These are phyloP conservation scores for Aegilops bicornis DNA, from an alignment of 176 grass and related monocot species.

Conservation along the genomic window DNA sequence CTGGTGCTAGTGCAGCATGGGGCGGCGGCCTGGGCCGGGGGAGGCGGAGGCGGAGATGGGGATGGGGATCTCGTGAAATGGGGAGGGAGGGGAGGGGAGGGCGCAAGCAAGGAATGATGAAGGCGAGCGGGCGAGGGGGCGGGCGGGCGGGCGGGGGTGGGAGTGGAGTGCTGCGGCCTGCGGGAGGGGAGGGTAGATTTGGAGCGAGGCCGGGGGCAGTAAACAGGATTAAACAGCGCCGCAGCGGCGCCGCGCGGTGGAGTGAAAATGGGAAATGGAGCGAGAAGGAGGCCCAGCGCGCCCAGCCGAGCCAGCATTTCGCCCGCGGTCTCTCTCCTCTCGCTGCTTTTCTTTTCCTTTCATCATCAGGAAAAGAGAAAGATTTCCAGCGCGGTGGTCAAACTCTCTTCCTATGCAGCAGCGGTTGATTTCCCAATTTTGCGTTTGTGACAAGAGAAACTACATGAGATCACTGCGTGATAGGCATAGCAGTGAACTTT, in stretches of 20 bases:
- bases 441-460: too few species aligned
- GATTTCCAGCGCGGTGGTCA: neutral
- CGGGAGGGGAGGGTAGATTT: constrained; percentile 50
- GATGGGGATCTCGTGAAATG: constrained; percentile 57
- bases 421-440: too few species aligned
- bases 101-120: constrained; percentile 59
- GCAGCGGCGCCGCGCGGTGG: neutral
- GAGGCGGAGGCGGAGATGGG: neutral
- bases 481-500: too few species aligned
- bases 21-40: neutral
- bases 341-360: neutral
- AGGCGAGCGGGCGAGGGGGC: constrained; percentile 1
- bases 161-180: neutral
- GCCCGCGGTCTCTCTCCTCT: neutral
- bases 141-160: constrained; percentile 2
- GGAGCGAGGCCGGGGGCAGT: neutral
- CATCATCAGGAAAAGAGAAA: neutral
- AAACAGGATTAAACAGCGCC: constrained; percentile 21
- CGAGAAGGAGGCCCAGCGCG: neutral
- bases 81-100: neutral
- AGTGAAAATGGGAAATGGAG: constrained; percentile 3
- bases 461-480: too few species aligned
- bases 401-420: neutral
- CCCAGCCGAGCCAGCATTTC: neutral
- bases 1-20: constrained; percentile 40